phyloP scores from a whole-genome alignment of 768 basidiomycete genomes.

The Heimioporus sp. region DNA sequence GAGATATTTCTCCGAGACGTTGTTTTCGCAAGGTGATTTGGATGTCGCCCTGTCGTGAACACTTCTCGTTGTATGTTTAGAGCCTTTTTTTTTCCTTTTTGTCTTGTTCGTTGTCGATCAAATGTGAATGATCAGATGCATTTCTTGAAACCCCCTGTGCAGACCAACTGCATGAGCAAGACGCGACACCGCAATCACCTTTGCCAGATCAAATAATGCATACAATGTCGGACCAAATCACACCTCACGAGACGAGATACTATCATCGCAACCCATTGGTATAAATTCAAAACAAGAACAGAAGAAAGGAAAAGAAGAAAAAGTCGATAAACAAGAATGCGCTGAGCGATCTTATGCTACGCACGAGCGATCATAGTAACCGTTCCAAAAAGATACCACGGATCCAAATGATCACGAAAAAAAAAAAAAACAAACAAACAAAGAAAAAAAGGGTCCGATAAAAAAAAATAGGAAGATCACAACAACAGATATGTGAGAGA shows the following conservation, averaged over 20 bases:
- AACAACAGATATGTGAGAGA: conserved; percentile 2
- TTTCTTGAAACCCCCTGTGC: too few species aligned
- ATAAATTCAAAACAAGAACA: conserved; percentile 5
- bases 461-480: neutral
- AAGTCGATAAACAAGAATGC: conserved; percentile 18
- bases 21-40: conserved; percentile 50
- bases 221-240: too few species aligned
- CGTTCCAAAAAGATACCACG: conserved; percentile 12
- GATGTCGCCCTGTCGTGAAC: conserved; percentile 36
- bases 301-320: conserved; percentile 1
- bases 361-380: conserved; percentile 19
- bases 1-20: conserved; percentile 70
- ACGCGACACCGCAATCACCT: too few species aligned
- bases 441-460: conserved; percentile 18
- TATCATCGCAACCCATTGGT: conserved; percentile 12
- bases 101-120: neutral
- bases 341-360: conserved; percentile 15
- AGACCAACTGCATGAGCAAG: too few species aligned
- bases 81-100: neutral
- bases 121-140: too few species aligned
- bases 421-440: too few species aligned
- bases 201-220: too few species aligned
- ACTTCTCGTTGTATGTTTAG: neutral
- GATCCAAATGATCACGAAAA: conserved; percentile 1
- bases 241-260: neutral